Conservation (phyloP, 148 eudicot species). For the Persicaria tinctoria region DNA sequence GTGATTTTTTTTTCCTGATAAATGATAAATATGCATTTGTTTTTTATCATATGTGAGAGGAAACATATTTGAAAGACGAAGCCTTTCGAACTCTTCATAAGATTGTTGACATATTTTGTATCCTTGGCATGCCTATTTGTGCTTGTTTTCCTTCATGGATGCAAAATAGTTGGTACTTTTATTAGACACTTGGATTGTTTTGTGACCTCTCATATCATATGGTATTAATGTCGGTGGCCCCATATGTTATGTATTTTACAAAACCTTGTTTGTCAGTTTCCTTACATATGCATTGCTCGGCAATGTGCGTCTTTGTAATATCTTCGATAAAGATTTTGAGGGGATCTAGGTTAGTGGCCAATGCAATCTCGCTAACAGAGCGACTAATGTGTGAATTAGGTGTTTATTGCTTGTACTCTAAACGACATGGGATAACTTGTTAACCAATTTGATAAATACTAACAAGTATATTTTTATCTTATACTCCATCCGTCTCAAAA, state of each 20-base stretch:
- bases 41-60: background rate
- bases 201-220: background rate
- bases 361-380: too few species aligned
- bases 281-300: background rate
- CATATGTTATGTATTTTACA: too few species aligned
- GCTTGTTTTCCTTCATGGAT: background rate
- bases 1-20: background rate
- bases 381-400: too few species aligned
- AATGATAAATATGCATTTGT: background rate
- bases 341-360: too few species aligned
- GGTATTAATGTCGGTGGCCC: background rate
- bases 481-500: too few species aligned
- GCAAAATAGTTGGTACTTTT: background rate
- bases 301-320: too few species aligned
- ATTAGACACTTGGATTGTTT: background rate
- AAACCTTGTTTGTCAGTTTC: too few species aligned
- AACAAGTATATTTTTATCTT: too few species aligned
- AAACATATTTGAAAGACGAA: background rate
- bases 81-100: constrained; percentile 4
- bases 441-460: too few species aligned
- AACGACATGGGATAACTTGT: too few species aligned
- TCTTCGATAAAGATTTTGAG: too few species aligned
- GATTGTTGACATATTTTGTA: background rate
- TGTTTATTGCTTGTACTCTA: too few species aligned
- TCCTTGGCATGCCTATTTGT: background rate